These are phyloP conservation scores for Auriculariales sp. DNA, from an alignment of 768 basidiomycete species.

Conservation along the genomic window DNA sequence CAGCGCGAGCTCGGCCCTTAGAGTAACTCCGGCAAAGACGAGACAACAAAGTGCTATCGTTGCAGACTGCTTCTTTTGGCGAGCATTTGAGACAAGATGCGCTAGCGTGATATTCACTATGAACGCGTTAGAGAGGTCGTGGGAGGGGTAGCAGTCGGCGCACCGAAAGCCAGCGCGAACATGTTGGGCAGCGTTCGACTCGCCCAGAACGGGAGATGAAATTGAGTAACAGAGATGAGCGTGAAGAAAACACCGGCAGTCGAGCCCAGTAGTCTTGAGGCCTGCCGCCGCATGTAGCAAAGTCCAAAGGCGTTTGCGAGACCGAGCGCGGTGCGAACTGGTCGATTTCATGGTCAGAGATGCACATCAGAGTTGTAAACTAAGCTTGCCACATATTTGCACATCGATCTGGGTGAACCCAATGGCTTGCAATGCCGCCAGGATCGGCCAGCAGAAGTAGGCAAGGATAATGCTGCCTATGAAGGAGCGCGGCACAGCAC, in stretches of 20 bases:
- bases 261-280: slow-evolving; percentile 49
- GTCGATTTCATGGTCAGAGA: neutral
- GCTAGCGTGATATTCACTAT: slow-evolving; percentile 45
- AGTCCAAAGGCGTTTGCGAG: slow-evolving; percentile 48
- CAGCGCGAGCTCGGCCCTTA: slow-evolving; percentile 67
- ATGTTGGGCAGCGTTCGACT: slow-evolving; percentile 90
- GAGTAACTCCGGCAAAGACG: slow-evolving; percentile 49
- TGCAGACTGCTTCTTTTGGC: slow-evolving; percentile 24
- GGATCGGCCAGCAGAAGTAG: slow-evolving; percentile 32
- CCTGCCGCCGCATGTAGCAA: slow-evolving; percentile 45
- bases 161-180: slow-evolving; percentile 74
- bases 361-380: neutral
- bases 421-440: neutral
- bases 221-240: slow-evolving; percentile 66
- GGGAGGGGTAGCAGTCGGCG: slow-evolving; percentile 5
- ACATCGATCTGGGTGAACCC: slow-evolving; percentile 48
- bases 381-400: slow-evolving; percentile 48
- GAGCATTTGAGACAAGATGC: slow-evolving; percentile 30
- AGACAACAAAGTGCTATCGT: slow-evolving; percentile 30
- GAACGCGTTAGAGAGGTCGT: neutral
- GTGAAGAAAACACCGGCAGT: slow-evolving; percentile 42
- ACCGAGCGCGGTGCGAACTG: slow-evolving; percentile 67
- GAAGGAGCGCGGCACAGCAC: slow-evolving; percentile 82
- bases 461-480: slow-evolving; percentile 51
- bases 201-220: slow-evolving; percentile 90